Base-by-base conservation (phyloP, 169 alveolate species). In the Eimeria necatrix region DNA sequence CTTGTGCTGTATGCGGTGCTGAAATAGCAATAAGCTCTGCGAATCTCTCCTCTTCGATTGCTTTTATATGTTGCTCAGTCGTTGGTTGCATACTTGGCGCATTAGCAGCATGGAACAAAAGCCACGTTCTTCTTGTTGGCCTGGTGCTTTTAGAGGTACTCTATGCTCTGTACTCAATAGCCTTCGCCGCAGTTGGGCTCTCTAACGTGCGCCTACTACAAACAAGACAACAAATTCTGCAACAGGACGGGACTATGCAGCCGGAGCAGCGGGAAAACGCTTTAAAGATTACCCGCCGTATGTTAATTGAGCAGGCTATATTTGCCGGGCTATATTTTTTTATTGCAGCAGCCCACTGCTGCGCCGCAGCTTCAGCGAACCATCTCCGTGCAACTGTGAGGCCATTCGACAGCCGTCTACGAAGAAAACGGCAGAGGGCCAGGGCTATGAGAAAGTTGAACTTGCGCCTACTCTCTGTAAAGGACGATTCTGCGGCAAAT, bases 71-170 rank as follows among this genome's bases (percentile, higher is more conserved):
- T 14, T 85, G 80, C 49, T 56, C 92, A 32, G 56, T 60, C 20
- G 32, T 85, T n/a, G 80, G 64, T 20, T 85, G 56, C 70, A 20
- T 85, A 7, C 70, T 85, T 18, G 80, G 80, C 49, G 60, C 16
- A 26, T 18, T 60, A 12, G 92, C 92, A 59, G 81, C 92, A 24
- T 52, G 49, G 61, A 60, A 9, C n/a, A 85, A 46, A 41, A 85
- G 92, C 52, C 92, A 85, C 61, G 76, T 59, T 12, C 81, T 59
- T 32, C 92, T 85, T 61, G 92, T 85, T 59, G 92, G 92, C 64
- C 64, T 85, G 22, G 81, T 85, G 48, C 16, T 85, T 53, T 78
- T 85, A 32, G 92, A 85, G 80, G 46, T 85, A 6, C 56, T 85
- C 41, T 60, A 59, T 46, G 60, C 81, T 60, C 41, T 85, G 80